Base-by-base conservation (phyloP, 768 basidiomycete genomes). In the Tricholoma sp. region DNA sequence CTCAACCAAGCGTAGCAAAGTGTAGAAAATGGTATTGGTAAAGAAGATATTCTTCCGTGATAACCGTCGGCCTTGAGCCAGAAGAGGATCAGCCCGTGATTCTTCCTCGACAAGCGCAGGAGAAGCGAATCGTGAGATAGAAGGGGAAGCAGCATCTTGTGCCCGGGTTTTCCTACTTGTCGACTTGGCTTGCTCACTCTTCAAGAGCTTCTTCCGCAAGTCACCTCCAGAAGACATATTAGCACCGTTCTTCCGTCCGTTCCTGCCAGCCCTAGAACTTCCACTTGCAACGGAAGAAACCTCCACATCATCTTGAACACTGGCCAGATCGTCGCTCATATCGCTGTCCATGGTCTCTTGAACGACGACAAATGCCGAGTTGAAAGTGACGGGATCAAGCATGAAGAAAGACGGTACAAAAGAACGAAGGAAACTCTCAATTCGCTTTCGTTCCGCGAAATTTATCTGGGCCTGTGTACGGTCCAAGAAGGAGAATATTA, bases 401-500 rank as follows among this genome's bases (percentile, higher is more conserved):
- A 87, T 85, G 67, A 94, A 86, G 59, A 92, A 85, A 24, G 91
- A 75, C 0, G 91, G 83, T 39, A 94, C 77, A 61, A 87, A 85
- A 12, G 83, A 81, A 48, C 96, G 77, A 58, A 97, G 66, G 66
- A 91, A 91, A 0, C 78, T 79, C 69, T 99, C 97, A 33, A 97
- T 87, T 62, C 86, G 78, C 66, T 82, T 86, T 65, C 92, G 77
- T 63, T 98, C 94, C 8, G 77, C 74, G 12, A 79, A 76, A 29
- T 80, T 79, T 53, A 92, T 80, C 69, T 88, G 87, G 7, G 81
- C 86, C 58, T 86, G 86, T 15, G 89, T 89, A 37, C 96, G 88
- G 67, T 98, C 96, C 63, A 99, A 76, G 72, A 92, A 91, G 2
- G 91, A 91, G 65, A 98, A 83, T 33, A 89, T 83, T 65, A 99